Base-by-base conservation (phyloP, 805 yeast genomes). In the Soucietia sequanensis region DNA sequence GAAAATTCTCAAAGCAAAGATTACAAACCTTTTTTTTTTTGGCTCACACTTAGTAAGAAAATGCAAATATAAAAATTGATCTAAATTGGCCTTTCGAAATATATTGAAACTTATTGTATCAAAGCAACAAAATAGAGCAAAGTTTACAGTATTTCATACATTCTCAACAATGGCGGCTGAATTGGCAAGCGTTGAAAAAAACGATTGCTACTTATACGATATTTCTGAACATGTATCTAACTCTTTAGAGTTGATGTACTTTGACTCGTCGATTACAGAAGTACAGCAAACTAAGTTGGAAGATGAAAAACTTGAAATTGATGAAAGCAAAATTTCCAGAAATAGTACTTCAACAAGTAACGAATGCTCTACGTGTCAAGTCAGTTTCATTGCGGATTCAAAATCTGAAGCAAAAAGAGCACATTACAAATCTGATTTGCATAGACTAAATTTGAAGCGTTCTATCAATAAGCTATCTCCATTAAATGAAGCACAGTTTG, bases 371-470 rank as follows among this genome's bases (percentile, higher is more conserved):
- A 28, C 52, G 5, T 55, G 60, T 34, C 29, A 34, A 5, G 22
- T 40, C 12, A 23, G 8, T 9, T 25, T 25, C 14, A 8, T 5
- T 5, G n/a, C 23, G n/a, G 24, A 9, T 39, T 47, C 14, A 40
- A 23, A 20, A 14, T 33, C 14, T 27, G 21, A 5, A 39, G 35
- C 6, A 50, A 44, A 13, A 28, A 38, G 18, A 63, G 68, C 38
- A 56, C 84, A 80, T 47, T 80, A 70, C 56, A 78, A 75, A 46
- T 65, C 80, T 0, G 86, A 80, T 46, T 64, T 70, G 15, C 80
- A 82, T 48, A 65, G 76, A 24, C 68, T 70, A 48, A 86, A 86
- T 50, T 43, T 76, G 34, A 81, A 80, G 52, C 64, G 90, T 35
- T 52, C 62, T 7, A 46, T 75, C 19, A 58, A 59, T 24, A 72